A percentile compares a stretch with the other conserved stretches of the same genome.
Conservation (phyloP, 2,329 filamentous ascomycete genomes). For the Calonectria hongkongensis region DNA sequence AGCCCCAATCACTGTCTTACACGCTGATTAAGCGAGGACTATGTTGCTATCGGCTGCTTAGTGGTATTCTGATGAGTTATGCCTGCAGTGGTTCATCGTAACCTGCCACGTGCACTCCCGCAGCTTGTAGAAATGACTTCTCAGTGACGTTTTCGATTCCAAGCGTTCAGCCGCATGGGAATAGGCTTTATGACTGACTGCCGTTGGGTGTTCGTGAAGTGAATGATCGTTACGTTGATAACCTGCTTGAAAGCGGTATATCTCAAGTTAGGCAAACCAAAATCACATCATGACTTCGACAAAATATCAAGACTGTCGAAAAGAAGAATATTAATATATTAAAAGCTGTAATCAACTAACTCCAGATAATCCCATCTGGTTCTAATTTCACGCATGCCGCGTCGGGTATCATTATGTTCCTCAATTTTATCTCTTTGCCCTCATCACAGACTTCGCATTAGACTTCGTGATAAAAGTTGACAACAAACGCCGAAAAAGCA, state of each 20-base stretch:
- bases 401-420: background rate
- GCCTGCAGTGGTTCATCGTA: background rate
- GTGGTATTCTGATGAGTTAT: background rate
- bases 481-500: no score
- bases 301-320: background rate
- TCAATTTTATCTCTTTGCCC: background rate
- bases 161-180: background rate
- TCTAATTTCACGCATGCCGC: background rate
- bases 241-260: no score
- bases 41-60: background rate
- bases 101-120: slow-evolving; percentile 7
- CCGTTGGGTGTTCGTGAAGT: no score
- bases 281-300: no score
- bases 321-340: background rate
- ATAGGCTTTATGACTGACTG: background rate
- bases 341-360: background rate
- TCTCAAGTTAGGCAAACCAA: no score
- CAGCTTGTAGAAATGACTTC: background rate
- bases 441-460: no score
- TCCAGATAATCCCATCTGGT: no score
- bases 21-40: background rate
- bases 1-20: background rate
- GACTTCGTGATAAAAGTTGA: no score
- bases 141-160: background rate
- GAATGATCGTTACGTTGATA: background rate